Conservation (phyloP, 208 protist genomes). For the Leishmania tarentolae region DNA sequence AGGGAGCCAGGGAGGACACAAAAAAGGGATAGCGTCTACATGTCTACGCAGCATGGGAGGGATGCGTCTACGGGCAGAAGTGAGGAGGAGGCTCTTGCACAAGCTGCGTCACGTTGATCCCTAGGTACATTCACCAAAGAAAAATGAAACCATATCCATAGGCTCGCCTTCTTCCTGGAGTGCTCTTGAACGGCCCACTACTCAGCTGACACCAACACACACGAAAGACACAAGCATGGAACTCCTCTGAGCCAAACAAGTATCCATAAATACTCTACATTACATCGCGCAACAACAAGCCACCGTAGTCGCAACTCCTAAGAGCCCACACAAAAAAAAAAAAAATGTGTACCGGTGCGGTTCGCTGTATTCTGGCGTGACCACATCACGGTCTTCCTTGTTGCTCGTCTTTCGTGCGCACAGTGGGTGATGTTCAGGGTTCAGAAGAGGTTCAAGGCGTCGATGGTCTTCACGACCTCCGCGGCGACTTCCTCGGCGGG, state of each 20-base stretch:
- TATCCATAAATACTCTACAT: neutral
- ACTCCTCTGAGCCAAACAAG: neutral
- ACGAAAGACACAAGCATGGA: neutral
- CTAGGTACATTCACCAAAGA: neutral
- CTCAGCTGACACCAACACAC: neutral
- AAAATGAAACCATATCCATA: neutral
- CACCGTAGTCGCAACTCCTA: neutral
- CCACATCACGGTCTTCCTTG: neutral
- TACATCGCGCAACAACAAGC: neutral
- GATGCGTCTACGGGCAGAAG: neutral
- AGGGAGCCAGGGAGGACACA: neutral
- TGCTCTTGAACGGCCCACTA: neutral
- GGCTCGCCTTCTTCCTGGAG: neutral
- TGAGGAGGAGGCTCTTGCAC: neutral
- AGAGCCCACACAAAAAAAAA: no score
- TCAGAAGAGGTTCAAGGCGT: conserved; percentile 5
- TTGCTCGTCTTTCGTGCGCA: no score
- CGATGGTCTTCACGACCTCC: conserved; percentile 8
- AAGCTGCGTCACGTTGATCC: neutral
- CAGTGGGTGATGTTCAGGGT: neutral
- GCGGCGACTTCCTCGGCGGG: conserved; percentile 3
- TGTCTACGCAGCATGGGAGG: no score
- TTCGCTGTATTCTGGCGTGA: neutral
- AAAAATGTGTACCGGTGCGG: neutral
- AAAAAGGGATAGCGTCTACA: neutral